phyloP scores from a whole-genome alignment of 2,329 filamentous ascomycete species.

The Penicillium freii region DNA sequence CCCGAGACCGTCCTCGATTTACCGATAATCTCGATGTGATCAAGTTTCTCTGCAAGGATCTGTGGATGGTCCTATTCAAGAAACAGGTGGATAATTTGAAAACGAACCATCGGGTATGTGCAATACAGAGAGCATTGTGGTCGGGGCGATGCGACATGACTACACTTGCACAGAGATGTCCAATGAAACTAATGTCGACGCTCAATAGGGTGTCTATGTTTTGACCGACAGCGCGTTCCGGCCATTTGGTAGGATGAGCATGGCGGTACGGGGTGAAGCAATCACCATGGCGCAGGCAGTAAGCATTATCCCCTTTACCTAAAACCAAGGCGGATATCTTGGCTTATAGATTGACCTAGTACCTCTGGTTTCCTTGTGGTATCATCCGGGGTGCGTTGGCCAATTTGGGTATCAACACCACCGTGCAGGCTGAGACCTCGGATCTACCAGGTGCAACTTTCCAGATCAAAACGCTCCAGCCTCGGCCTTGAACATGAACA shows the following conservation, averaged over 20 bases:
- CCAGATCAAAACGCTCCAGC: slow-evolving; percentile 82
- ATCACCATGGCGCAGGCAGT: slow-evolving; percentile 76
- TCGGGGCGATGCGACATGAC: not conserved
- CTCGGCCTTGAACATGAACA: slow-evolving; percentile 57
- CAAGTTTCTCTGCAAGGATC: slow-evolving; percentile 97
- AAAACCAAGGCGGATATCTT: not conserved
- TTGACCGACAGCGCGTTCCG: slow-evolving; percentile 90
- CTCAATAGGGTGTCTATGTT: slow-evolving; percentile 79
- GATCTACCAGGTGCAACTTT: slow-evolving; percentile 89
- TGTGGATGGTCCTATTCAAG: slow-evolving; percentile 90
- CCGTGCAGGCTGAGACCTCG: slow-evolving; percentile 83
- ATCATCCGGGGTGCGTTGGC: slow-evolving; percentile 87
- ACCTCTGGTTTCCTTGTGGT: slow-evolving; percentile 92
- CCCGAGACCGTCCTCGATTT: slow-evolving; percentile 74
- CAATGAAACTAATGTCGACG: not conserved
- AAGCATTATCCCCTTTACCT: slow-evolving; percentile 34
- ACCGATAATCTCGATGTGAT: slow-evolving; percentile 92
- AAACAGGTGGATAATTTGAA: slow-evolving; percentile 99
- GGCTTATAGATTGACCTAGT: slow-evolving; percentile 52
- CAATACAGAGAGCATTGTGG: slow-evolving; percentile 1
- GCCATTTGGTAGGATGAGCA: slow-evolving; percentile 85
- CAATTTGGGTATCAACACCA: slow-evolving; percentile 86
- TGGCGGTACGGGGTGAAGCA: slow-evolving; percentile 71
- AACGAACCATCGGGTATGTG: slow-evolving; percentile 81
- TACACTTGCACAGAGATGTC: not conserved